These are phyloP conservation scores for Mycena galopus DNA, from an alignment of 768 basidiomycete genomes.

Conservation along the genomic window DNA sequence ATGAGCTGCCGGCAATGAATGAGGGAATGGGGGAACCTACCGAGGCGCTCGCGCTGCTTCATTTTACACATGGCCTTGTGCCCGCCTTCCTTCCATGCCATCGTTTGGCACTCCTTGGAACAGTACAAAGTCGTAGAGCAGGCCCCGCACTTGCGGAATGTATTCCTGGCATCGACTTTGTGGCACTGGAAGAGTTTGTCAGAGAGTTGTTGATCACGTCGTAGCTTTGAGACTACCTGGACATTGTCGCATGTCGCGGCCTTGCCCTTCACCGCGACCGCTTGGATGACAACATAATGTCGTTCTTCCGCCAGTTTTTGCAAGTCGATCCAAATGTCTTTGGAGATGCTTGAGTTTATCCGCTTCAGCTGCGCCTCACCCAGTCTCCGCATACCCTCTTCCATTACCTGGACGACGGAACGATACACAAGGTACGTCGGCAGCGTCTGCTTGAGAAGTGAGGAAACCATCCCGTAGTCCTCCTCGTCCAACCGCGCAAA, in stretches of 20 bases:
- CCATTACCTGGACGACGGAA: slow-evolving; percentile 49
- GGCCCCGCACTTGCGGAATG: slow-evolving; percentile 49
- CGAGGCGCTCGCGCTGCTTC: slow-evolving; percentile 52
- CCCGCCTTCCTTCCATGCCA: slow-evolving; percentile 52
- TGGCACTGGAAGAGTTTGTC: slow-evolving; percentile 45
- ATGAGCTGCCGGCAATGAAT: not conserved
- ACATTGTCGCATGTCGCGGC: slow-evolving; percentile 53
- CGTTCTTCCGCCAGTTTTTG: slow-evolving; percentile 45
- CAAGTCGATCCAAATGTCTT: slow-evolving; percentile 45
- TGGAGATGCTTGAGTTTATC: slow-evolving; percentile 39
- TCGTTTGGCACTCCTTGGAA: slow-evolving; percentile 53
- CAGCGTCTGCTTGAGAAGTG: slow-evolving; percentile 44
- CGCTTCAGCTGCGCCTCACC: slow-evolving; percentile 36
- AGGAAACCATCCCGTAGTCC: slow-evolving; percentile 46
- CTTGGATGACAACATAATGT: slow-evolving; percentile 38
- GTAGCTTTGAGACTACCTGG: no score
- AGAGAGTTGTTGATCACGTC: no score
- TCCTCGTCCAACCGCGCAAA: slow-evolving; percentile 44
- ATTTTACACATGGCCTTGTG: slow-evolving; percentile 53
- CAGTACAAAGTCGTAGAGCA: slow-evolving; percentile 54
- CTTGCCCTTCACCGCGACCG: slow-evolving; percentile 45
- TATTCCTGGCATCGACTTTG: slow-evolving; percentile 49
- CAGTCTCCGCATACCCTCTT: slow-evolving; percentile 44
- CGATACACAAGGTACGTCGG: slow-evolving; percentile 55
- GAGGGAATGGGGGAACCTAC: slow-evolving; percentile 35